Base-by-base conservation (phyloP, 345 rosid species). In the Luvunga scandens region DNA sequence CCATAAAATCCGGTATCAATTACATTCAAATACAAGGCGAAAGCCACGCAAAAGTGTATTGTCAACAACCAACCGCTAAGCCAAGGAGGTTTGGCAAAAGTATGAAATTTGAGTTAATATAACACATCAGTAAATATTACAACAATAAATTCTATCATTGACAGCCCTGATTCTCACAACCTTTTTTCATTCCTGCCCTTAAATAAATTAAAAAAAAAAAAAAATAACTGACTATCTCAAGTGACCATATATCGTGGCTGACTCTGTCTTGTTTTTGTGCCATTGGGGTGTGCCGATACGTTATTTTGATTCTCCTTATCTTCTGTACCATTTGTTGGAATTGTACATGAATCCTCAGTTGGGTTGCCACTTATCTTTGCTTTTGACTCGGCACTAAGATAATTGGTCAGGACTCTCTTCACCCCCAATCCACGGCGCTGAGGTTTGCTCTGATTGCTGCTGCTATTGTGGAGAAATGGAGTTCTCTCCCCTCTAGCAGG, bases 351-450 rank as follows among this genome's bases (percentile, higher is more conserved):
- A 70, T 81, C 81, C 10, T 90, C 94, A 5, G 75, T 57, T 7
- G 89, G 65, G 75, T 77, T 89, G 59, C 89, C 86, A 7, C 92
- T 85, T 21, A 87, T 75, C 84, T 87, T 92, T 31, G 88, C 71
- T 82, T 88, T 95, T 1, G 92, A 63, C 5, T 95, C 98, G 53
- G 78, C 95, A 34, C 95, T 90, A 39, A 96, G 95, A 84, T 94
- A 96, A 68, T 87, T 91, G 45, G 89, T 87, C 82, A 96, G 81
- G 9, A 84, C 97, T 53, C 91, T 92, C 84, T 80, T 92, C 70
- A 96, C 99, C 77, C 99, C 99, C 25, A 90, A 89, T 22, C 99
- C 98, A 25, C 94, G 91, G 4, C 97, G 92, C 25, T 75, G 88
- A 78, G 80, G 86, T 85, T 86, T 87, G 82, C 63, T 84, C 31